Conservation (phyloP, 768 basidiomycete genomes). For the Lactarius akahatsu region DNA sequence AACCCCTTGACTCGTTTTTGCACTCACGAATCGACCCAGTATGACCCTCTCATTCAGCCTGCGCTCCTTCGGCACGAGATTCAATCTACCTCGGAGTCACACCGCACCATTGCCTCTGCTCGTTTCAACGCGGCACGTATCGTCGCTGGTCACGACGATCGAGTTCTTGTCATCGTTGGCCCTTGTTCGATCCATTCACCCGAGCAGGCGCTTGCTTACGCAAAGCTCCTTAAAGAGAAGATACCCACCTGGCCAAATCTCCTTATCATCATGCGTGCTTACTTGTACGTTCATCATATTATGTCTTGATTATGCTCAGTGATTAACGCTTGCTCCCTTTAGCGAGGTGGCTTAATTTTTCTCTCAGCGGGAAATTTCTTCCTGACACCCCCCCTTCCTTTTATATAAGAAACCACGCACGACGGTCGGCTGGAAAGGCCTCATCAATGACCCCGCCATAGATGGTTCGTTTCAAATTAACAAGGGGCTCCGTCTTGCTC, state of each 20-base stretch:
- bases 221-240: slow-evolving; percentile 66
- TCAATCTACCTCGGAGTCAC: slow-evolving; percentile 59
- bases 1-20: not conserved
- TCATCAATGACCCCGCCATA: slow-evolving; percentile 93
- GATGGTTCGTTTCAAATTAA: slow-evolving; percentile 96
- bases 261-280: slow-evolving; percentile 92
- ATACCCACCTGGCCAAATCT: slow-evolving; percentile 70
- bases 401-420: slow-evolving; percentile 83
- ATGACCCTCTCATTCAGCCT: slow-evolving; percentile 95
- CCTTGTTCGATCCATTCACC: slow-evolving; percentile 95
- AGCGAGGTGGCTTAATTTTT: slow-evolving; percentile 41
- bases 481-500: slow-evolving; percentile 87
- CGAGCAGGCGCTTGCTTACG: slow-evolving; percentile 82
- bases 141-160: slow-evolving; percentile 80
- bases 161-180: slow-evolving; percentile 88
- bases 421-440: slow-evolving; percentile 97
- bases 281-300: slow-evolving; percentile 69
- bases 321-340: slow-evolving; percentile 38
- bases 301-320: slow-evolving; percentile 15
- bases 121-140: slow-evolving; percentile 78
- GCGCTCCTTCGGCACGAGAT: slow-evolving; percentile 88
- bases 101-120: slow-evolving; percentile 74
- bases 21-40: slow-evolving; percentile 46
- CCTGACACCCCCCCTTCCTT: not conserved
- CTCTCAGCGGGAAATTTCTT: not conserved